phyloP scores from a whole-genome alignment of 208 protist genomes.

The Tetramitus jugosus region DNA sequence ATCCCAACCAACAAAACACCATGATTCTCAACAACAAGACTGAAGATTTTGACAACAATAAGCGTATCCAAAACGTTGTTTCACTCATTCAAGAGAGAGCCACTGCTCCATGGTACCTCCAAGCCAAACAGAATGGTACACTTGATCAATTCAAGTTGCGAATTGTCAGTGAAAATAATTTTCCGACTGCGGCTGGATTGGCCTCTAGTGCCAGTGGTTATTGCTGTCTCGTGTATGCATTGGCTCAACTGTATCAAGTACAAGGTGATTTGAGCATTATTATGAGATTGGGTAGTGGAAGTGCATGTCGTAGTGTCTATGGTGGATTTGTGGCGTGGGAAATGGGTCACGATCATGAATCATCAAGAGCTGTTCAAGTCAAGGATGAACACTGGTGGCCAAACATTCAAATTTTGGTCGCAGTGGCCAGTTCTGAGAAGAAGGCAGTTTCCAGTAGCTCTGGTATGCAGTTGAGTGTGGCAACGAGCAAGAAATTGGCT shows the following conservation, averaged over 20 bases:
- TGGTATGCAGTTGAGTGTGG: conserved; percentile 90
- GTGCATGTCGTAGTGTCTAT: conserved; percentile 90
- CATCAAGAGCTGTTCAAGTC: conserved; percentile 59
- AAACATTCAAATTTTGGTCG: conserved; percentile 73
- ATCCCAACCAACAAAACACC: conserved; percentile 67
- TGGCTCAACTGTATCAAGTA: conserved; percentile 55
- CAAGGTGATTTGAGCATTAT: conserved; percentile 71
- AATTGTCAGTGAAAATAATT: conserved; percentile 94
- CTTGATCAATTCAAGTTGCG: conserved; percentile 30
- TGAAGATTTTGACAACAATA: conserved; percentile 21
- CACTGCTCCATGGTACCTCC: background rate
- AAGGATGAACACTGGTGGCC: conserved; percentile 73
- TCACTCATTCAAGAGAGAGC: background rate
- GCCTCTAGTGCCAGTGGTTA: conserved; percentile 95
- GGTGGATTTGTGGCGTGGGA: conserved; percentile 97
- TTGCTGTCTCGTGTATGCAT: conserved; percentile 76
- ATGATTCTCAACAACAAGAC: background rate
- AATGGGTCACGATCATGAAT: conserved; percentile 68
- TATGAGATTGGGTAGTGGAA: conserved; percentile 76
- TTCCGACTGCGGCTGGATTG: conserved; percentile 93
- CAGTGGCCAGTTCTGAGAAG: conserved; percentile 75
- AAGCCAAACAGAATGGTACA: too few species aligned
- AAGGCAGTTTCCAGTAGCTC: conserved; percentile 87
- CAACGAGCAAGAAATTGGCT: conserved; percentile 77
- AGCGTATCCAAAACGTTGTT: conserved; percentile 39